phyloP scores from a whole-genome alignment of 2,329 filamentous ascomycete genomes.

The Aureobasidium sp. region DNA sequence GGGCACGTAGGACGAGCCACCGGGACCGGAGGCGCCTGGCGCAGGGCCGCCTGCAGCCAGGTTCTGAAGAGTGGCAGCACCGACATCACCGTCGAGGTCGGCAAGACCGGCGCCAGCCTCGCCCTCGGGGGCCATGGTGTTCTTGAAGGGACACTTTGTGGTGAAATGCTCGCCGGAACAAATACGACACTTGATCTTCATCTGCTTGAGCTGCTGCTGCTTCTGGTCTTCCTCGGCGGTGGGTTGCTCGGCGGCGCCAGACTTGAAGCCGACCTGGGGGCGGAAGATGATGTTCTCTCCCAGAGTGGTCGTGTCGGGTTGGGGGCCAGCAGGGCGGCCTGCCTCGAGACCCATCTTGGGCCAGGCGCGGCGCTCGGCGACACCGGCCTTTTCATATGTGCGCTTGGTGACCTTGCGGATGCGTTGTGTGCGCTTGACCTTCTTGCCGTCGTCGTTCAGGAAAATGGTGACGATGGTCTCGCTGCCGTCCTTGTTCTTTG shows the following conservation, averaged over 20 bases:
- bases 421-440: slow-evolving; percentile 93
- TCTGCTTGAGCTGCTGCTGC: slow-evolving; percentile 76
- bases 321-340: slow-evolving; percentile 75
- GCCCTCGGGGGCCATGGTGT: slow-evolving; percentile 86
- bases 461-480: slow-evolving; percentile 90
- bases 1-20: slow-evolving; percentile 84
- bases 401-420: slow-evolving; percentile 90
- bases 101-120: slow-evolving; percentile 38
- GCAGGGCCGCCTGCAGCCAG: slow-evolving; percentile 43
- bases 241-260: slow-evolving; percentile 62
- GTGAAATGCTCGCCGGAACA: slow-evolving; percentile 99
- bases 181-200: slow-evolving; percentile 99
- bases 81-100: slow-evolving; percentile 42
- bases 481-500: slow-evolving; percentile 95
- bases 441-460: slow-evolving; percentile 88
- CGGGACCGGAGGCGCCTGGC: slow-evolving; percentile 23
- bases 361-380: slow-evolving; percentile 92
- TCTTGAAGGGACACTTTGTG: slow-evolving; percentile 97
- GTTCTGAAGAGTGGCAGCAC: slow-evolving; percentile 34
- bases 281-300: slow-evolving; percentile 98
- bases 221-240: slow-evolving; percentile 65
- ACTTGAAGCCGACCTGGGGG: slow-evolving; percentile 88
- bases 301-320: slow-evolving; percentile 81
- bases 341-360: slow-evolving; percentile 85
- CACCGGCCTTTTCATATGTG: slow-evolving; percentile 80